phyloP scores from a whole-genome alignment of 768 basidiomycete genomes.

The Boletus sp. region DNA sequence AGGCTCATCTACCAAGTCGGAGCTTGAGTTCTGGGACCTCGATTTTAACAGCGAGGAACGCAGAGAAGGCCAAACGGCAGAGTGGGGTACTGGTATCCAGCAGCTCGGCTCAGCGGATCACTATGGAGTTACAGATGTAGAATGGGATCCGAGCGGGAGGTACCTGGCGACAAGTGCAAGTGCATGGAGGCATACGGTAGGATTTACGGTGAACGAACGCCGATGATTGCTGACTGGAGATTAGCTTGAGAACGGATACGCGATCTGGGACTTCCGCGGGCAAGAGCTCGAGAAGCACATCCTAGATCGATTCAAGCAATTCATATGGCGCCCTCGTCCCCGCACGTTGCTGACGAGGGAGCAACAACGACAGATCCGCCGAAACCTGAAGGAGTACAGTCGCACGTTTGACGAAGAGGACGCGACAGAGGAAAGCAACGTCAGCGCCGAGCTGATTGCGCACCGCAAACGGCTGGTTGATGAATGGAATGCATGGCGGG shows the following conservation, averaged over 20 bases:
- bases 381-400: slow-evolving; percentile 89
- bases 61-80: slow-evolving; percentile 48
- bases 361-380: slow-evolving; percentile 80
- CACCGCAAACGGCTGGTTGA: slow-evolving; percentile 89
- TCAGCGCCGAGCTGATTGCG: slow-evolving; percentile 90
- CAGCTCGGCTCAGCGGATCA: slow-evolving; percentile 86
- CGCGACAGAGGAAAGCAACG: slow-evolving; percentile 90
- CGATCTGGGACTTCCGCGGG: slow-evolving; percentile 98
- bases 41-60: slow-evolving; percentile 76
- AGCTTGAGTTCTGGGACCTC: slow-evolving; percentile 98
- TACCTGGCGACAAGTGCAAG: slow-evolving; percentile 92
- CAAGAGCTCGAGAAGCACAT: slow-evolving; percentile 88
- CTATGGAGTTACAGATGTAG: slow-evolving; percentile 95
- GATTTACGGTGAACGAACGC: slow-evolving; percentile 23
- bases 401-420: slow-evolving; percentile 95
- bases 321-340: slow-evolving; percentile 97
- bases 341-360: slow-evolving; percentile 83
- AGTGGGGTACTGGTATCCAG: slow-evolving; percentile 87
- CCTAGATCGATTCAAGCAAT: slow-evolving; percentile 96
- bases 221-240: slow-evolving; percentile 8
- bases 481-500: slow-evolving; percentile 99
- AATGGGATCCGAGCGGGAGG: slow-evolving; percentile 97
- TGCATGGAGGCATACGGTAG: slow-evolving; percentile 90
- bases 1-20: slow-evolving; percentile 92
- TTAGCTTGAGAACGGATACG: slow-evolving; percentile 94